Conservation (phyloP, 2,329 filamentous ascomycete species). For the Ascochyta rabiei region DNA sequence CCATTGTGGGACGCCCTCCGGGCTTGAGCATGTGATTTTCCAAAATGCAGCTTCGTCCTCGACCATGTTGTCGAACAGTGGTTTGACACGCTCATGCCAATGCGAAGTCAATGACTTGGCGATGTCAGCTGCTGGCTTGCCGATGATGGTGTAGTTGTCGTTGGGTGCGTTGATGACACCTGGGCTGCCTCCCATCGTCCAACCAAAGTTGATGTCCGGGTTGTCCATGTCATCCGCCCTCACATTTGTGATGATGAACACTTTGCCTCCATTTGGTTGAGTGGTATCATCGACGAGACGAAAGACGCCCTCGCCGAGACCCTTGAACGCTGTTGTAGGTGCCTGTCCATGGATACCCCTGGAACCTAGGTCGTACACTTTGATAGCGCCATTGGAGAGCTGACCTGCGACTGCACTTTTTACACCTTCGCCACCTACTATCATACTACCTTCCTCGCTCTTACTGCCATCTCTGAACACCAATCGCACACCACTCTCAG, state of each 20-base stretch:
- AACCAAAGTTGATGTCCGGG: constrained; percentile 63
- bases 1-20: constrained; percentile 66
- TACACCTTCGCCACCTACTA: constrained; percentile 68
- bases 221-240: constrained; percentile 65
- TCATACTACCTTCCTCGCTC: constrained; percentile 63
- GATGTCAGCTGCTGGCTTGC: constrained; percentile 62
- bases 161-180: constrained; percentile 65
- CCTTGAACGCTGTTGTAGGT: constrained; percentile 65
- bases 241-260: constrained; percentile 69
- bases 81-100: constrained; percentile 63
- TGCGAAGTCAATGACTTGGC: constrained; percentile 60
- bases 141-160: constrained; percentile 65
- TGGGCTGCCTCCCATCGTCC: constrained; percentile 66
- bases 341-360: constrained; percentile 70
- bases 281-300: constrained; percentile 56
- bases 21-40: constrained; percentile 69
- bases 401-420: constrained; percentile 66
- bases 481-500: constrained; percentile 59
- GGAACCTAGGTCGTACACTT: constrained; percentile 68
- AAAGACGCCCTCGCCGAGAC: constrained; percentile 68
- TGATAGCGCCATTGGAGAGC: constrained; percentile 62
- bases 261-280: constrained; percentile 51
- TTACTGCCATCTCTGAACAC: constrained; percentile 66
- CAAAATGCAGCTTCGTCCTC: constrained; percentile 66
- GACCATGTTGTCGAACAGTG: constrained; percentile 65